Base-by-base conservation (phyloP, 345 rosid species). In the Euclidium syriacum region DNA sequence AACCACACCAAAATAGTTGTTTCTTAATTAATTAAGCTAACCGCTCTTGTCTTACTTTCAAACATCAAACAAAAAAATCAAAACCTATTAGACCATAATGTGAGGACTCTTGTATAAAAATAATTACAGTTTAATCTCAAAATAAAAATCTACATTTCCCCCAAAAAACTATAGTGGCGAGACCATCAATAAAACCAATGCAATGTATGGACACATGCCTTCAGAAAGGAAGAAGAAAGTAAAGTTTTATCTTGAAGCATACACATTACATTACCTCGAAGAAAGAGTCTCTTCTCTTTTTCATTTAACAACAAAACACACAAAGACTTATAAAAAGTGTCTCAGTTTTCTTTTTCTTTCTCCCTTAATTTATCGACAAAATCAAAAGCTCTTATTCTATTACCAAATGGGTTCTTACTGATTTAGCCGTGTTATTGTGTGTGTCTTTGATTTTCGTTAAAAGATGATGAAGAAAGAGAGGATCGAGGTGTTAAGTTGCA, bases 401-500 rank as follows among this genome's bases (percentile, higher is more conserved):
- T 22, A 25, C 38, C 56, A 57, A 48, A 68, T 68, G 61, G 46
- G 8, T 54, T 65, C n/a, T 15, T 42, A 43, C 46, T 67, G 58
- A 58, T 67, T 48, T 1, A 7, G 7, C 35, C 1, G 22, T 12
- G 54, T 67, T 29, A 8, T 39, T 11, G 0, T 22, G 1, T 25
- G n/a, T n/a, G n/a, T n/a, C n/a, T 48, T 24, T 50, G 17, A 20
- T 20, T 26, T 12, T 51, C 23, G 4, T 19, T 22, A 23, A 47
- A 18, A 33, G 38, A 41, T 33, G 67, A 47, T 38, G 80, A 75
- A 75, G 67, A 67, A 41, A 34, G 78, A 67, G 62, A 35, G 66
- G 56, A 0, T 80, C 42, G 85, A 81, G 71, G 90, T n/a, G n/a
- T n/a, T n/a, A 86, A 41, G 54, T 73, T 51, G 75, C 35, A 17